phyloP scores from a whole-genome alignment of 495 filamentous ascomycete genomes.

The Xylaria venustula region DNA sequence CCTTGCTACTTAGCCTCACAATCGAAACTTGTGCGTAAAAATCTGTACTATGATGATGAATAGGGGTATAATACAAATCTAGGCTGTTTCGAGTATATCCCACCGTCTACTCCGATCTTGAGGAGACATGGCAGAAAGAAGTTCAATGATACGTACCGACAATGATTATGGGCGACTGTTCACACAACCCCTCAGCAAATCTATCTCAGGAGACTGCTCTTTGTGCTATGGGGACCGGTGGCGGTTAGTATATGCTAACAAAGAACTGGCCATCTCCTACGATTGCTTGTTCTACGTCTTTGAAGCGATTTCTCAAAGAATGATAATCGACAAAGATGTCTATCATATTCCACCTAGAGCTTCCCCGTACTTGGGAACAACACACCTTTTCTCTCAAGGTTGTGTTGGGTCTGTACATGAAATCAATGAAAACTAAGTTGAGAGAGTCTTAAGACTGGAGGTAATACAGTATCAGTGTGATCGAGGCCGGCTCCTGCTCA shows the following conservation, averaged over 20 bases:
- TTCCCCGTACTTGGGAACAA: not conserved
- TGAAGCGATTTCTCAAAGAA: not conserved
- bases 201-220: too few relatives aligned
- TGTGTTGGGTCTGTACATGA: not conserved
- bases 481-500: not conserved
- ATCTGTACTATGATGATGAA: too few relatives aligned
- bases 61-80: not conserved
- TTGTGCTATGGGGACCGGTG: constrained; percentile 2
- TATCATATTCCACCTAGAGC: not conserved
- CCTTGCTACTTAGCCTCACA: too few relatives aligned
- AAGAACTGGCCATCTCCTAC: not conserved
- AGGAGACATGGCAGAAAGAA: too few relatives aligned
- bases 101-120: not conserved
- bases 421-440: not conserved
- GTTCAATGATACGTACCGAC: too few relatives aligned
- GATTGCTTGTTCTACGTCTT: not conserved
- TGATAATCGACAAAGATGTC: not conserved
- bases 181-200: too few relatives aligned
- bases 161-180: too few relatives aligned
- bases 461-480: not conserved
- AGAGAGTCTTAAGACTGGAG: not conserved
- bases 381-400: not conserved
- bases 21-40: too few relatives aligned
- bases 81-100: not conserved
- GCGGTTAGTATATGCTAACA: not conserved